These are phyloP conservation scores for Dioszegia aurantiaca DNA, from an alignment of 768 basidiomycete genomes.

Conservation along the genomic window DNA sequence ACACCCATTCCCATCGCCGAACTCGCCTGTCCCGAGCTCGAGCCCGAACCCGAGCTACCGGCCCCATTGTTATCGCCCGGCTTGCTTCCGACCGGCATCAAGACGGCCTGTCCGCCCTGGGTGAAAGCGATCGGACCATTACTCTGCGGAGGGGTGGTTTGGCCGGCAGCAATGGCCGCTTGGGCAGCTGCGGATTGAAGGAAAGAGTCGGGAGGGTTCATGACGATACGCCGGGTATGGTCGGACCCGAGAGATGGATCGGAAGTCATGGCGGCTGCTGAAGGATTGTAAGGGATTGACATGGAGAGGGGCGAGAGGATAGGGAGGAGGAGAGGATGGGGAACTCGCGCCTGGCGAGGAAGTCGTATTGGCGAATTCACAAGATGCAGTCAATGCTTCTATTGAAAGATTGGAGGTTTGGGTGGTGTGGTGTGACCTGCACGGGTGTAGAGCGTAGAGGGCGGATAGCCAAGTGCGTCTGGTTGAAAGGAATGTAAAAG, in stretches of 20 bases:
- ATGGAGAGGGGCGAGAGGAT: neutral
- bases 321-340: neutral
- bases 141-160: neutral
- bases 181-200: conserved; percentile 26
- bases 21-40: neutral
- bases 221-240: conserved; percentile 26
- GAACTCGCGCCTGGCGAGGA: conserved; percentile 20
- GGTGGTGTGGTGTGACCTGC: conserved; percentile 9
- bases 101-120: conserved; percentile 34
- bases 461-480: neutral
- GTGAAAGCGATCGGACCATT: conserved; percentile 27
- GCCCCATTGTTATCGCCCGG: neutral
- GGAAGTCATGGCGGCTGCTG: conserved; percentile 2
- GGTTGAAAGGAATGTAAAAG: conserved; percentile 6
- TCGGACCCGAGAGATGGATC: conserved; percentile 3
- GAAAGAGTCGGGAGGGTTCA: conserved; percentile 41
- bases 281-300: conserved; percentile 14
- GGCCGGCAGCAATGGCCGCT: conserved; percentile 5
- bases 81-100: conserved; percentile 17
- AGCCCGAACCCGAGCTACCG: neutral
- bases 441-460: neutral
- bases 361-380: neutral
- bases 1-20: conserved; percentile 15
- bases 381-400: conserved; percentile 13
- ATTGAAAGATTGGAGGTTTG: neutral